A percentile compares a stretch with the other conserved stretches of the same genome.
Conservation (phyloP, 2,329 filamentous ascomycete genomes). For the Microdochium nivale region DNA sequence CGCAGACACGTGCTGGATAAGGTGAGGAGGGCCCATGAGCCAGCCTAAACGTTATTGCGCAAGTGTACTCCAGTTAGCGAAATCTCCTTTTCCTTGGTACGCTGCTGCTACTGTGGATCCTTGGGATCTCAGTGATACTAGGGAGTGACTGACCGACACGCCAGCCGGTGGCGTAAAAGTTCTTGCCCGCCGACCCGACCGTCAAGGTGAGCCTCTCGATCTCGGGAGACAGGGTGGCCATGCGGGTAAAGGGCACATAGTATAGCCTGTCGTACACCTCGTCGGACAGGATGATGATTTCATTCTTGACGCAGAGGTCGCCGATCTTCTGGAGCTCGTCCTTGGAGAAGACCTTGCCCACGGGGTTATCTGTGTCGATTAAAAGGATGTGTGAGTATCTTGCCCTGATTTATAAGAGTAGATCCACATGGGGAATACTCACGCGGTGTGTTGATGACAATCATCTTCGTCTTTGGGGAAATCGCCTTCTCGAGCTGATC, state of each 20-base stretch:
- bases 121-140: not conserved
- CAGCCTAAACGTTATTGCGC: conserved; percentile 49
- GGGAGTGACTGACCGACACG: conserved; percentile 51
- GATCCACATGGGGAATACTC: conserved; percentile 8
- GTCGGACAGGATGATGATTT: conserved; percentile 87
- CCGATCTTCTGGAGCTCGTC: conserved; percentile 79
- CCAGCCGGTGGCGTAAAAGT: conserved; percentile 98
- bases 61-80: conserved; percentile 1
- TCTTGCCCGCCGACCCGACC: conserved; percentile 93
- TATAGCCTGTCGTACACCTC: conserved; percentile 93
- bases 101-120: not conserved
- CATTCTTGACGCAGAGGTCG: conserved; percentile 81
- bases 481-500: conserved; percentile 73
- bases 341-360: conserved; percentile 88
- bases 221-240: conserved; percentile 84
- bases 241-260: conserved; percentile 90
- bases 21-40: conserved; percentile 79
- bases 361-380: conserved; percentile 65
- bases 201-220: conserved; percentile 83
- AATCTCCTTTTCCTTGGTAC: not conserved
- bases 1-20: conserved; percentile 85
- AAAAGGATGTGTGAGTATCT: not conserved
- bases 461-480: conserved; percentile 87
- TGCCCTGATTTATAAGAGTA: too few species aligned
- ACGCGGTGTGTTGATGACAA: conserved; percentile 75